Evolutionary conservation across 306 rosid genomes (phyloP), one percentile per base, ranked within the genome.

Genomic region (Styphnolobium japonicum): DNA sequence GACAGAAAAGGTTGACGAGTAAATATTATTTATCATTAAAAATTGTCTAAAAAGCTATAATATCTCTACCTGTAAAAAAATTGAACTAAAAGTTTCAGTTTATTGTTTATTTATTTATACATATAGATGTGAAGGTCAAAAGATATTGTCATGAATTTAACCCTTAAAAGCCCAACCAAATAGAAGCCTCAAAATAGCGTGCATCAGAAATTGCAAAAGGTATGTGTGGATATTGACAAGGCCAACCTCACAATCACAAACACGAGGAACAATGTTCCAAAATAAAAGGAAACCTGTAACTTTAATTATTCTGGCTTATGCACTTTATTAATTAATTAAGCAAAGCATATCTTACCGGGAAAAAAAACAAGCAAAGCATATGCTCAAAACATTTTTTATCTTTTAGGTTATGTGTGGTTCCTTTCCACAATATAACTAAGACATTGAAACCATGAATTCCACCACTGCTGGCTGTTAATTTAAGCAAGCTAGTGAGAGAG

Each of bases 301-400:
- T 77, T 67, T 16, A 77, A 23, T 53, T 39, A 67, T 77, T 53
- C 75, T 77, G 6, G 51, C 62, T 45, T 43, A 43, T 8, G 42
- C 61, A 57, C 71, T 79, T 34, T 29, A 39, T 45, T 31, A 48
- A 29, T 78, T 55, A 78, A 79, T 16, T 58, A 79, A 79, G 84
- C 60, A 80, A 80, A 6, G 84, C 79, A 80, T 72, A 80, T 79
- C n/a, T n/a, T n/a, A n/a, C n/a, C n/a, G n/a, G n/a, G n/a, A n/a
- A n/a, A n/a, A n/a, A n/a, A n/a, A n/a, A n/a, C n/a, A 79, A 79
- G 84, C 60, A 80, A 80, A 6, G 84, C 79, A 80, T 72, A 80
- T 79, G 77, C 40, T 79, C 18, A 70, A 58, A 45, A 18, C 5
- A 31, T 49, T 65, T 65, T 27, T 27, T 1, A 27, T 3, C 31